These are phyloP conservation scores for Xylariaceae sp. DNA, from an alignment of 2,329 filamentous ascomycete species.

Conservation along the genomic window DNA sequence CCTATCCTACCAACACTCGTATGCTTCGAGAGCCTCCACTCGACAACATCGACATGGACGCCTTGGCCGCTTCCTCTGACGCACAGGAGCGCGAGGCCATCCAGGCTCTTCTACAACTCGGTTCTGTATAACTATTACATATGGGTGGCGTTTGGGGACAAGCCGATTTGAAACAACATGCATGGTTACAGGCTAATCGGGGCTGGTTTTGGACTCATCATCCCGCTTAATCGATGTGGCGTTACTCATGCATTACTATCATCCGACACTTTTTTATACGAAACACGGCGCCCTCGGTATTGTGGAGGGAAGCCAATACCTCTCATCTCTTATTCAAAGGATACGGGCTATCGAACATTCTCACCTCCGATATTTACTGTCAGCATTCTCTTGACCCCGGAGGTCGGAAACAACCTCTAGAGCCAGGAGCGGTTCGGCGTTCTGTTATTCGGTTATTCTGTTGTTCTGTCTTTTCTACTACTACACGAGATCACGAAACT, in stretches of 20 bases:
- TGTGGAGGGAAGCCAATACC: constrained; percentile 16
- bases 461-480: constrained; percentile 19
- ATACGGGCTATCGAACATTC: constrained; percentile 7
- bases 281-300: constrained; percentile 28
- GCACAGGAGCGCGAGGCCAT: constrained; percentile 77
- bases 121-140: constrained; percentile 65
- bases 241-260: constrained; percentile 28
- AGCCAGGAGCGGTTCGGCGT: constrained; percentile 28
- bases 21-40: constrained; percentile 53
- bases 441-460: constrained; percentile 27
- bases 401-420: constrained; percentile 22
- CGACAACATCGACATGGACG: constrained; percentile 49
- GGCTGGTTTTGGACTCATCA: constrained; percentile 27
- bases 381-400: constrained; percentile 29
- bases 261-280: constrained; percentile 23
- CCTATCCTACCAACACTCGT: constrained; percentile 47
- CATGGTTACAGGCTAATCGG: constrained; percentile 28
- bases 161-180: constrained; percentile 23
- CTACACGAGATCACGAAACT: constrained; percentile 29
- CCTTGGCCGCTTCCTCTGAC: constrained; percentile 52
- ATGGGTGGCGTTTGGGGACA: constrained; percentile 49
- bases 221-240: constrained; percentile 28
- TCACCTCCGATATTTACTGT: constrained; percentile 21
- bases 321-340: constrained; percentile 19
- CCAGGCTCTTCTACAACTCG: constrained; percentile 74